Evolutionary conservation across 2,329 filamentous ascomycete species (phyloP).

Genomic region (Ascocoryne sarcoides): DNA sequence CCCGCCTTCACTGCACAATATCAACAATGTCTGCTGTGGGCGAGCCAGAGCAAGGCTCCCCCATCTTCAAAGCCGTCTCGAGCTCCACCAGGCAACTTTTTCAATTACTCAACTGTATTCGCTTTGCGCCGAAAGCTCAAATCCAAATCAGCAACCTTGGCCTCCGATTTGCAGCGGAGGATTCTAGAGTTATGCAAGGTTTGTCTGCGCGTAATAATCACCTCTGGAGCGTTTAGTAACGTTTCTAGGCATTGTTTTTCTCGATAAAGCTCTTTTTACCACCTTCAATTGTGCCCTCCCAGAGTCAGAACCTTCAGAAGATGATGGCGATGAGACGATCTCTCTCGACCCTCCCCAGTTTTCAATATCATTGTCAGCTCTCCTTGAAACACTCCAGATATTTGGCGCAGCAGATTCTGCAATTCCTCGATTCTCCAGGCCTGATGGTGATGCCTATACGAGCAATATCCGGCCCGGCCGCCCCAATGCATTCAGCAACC

Average conservation of each 20-base stretch:
- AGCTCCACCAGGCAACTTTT: constrained; percentile 71
- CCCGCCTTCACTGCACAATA: constrained; percentile 4
- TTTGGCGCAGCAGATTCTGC: constrained; percentile 74
- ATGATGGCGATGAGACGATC: constrained; percentile 31
- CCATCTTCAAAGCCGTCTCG: constrained; percentile 66
- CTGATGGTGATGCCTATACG: constrained; percentile 51
- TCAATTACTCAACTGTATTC: constrained; percentile 49
- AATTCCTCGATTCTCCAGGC: constrained; percentile 43
- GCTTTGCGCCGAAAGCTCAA: constrained; percentile 46
- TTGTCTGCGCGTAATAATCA: constrained; percentile 21
- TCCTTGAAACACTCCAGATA: constrained; percentile 92
- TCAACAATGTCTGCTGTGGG: constrained; percentile 26
- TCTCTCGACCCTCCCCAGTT: constrained; percentile 51
- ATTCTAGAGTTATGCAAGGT: constrained; percentile 89
- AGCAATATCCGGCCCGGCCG: constrained; percentile 55
- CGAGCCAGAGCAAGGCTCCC: constrained; percentile 28
- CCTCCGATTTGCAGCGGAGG: constrained; percentile 79
- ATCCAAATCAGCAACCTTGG: constrained; percentile 79
- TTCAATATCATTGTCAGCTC: constrained; percentile 75
- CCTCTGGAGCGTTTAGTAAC: constrained; percentile 7
- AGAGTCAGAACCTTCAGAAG: constrained; percentile 28
- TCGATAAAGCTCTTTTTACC: constrained; percentile 83
- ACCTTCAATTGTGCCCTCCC: constrained; percentile 63
- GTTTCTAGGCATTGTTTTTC: constrained; percentile 60
- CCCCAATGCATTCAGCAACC: constrained; percentile 71